Evolutionary conservation across 2,329 filamentous ascomycete genomes (phyloP), one percentile per base, ranked within the genome.

Genomic region (Macrophomina tecta): DNA sequence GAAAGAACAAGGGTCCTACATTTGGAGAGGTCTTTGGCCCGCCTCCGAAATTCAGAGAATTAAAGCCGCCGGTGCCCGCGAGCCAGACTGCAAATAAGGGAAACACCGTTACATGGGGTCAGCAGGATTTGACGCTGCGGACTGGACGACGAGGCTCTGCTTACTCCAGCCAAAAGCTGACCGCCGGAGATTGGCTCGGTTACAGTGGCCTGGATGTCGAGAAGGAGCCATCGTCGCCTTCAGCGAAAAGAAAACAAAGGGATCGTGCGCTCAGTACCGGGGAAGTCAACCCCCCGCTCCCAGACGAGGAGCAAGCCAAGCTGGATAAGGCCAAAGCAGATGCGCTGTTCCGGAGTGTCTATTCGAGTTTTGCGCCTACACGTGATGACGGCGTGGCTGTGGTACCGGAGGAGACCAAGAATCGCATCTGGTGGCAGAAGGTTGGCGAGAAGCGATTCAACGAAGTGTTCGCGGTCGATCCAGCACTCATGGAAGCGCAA

Each of bases 301-400:
- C 79, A 14, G 80, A 82, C 56, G 75, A 76, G 0, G 74, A 77
- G 11, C 70, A 77, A 9, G 73, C 73, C n/a, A 78, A 78, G 14
- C 71, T 77, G 4, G 74, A 91, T 73, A 82, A 87, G 71, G 86
- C 87, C 3, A 90, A 90, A 74, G 87, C 93, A 78, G 91, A 94
- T 71, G 85, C 89, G 0, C 80, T 94, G 9, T 94, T 94, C 74
- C 86, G 90, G 36, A 88, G 90, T 65, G 91, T 89, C 1, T 94
- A 93, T 76, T 93, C 90, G 0, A 91, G 90, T 73, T 94, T 94
- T 76, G 91, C 91, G 5, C 91, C 91, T 0, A 88, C 86, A 62
- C 89, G 87, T 71, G 91, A 94, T 76, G 89, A 94, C 73, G 85
- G 90, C 3, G 87, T 85, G 12, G 90, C 91, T 5, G 83, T 93